These are phyloP conservation scores for Blastomyces parvus DNA, from an alignment of 2,329 filamentous ascomycete species.

Conservation along the genomic window DNA sequence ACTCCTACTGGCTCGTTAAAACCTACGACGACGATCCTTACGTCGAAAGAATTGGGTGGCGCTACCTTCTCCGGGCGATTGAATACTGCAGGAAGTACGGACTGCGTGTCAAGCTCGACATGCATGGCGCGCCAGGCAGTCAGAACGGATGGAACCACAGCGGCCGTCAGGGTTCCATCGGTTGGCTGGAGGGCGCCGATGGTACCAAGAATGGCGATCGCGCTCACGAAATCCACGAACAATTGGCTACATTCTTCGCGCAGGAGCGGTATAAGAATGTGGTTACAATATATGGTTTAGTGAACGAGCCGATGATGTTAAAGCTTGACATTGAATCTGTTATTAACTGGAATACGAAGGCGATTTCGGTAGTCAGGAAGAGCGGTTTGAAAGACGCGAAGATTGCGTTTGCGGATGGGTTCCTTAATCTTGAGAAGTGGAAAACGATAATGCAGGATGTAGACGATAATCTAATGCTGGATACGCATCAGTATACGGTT, in stretches of 20 bases:
- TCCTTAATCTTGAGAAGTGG: constrained; percentile 86
- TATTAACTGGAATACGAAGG: constrained; percentile 67
- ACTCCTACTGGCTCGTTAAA: constrained; percentile 86
- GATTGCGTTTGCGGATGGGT: constrained; percentile 87
- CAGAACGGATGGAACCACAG: constrained; percentile 99
- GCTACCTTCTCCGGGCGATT: constrained; percentile 83
- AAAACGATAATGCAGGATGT: constrained; percentile 66
- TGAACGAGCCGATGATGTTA: constrained; percentile 89
- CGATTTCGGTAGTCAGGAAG: constrained; percentile 59
- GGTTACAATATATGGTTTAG: constrained; percentile 83
- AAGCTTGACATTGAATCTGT: constrained; percentile 56
- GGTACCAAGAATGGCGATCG: constrained; percentile 69
- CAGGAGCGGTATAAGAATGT: constrained; percentile 89
- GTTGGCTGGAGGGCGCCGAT: constrained; percentile 86
- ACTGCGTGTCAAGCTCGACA: constrained; percentile 80
- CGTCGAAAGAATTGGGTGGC: constrained; percentile 76
- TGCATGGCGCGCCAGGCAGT: constrained; percentile 83
- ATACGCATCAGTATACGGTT: constrained; percentile 97
- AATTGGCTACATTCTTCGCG: constrained; percentile 82
- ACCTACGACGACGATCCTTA: constrained; percentile 83
- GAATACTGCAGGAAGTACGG: constrained; percentile 92
- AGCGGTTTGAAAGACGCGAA: constrained; percentile 61
- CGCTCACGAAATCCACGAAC: constrained; percentile 76
- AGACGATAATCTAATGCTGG: constrained; percentile 64
- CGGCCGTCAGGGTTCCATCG: constrained; percentile 67